These are phyloP conservation scores for Neopestalotiopsis rosae DNA, from an alignment of 2,329 filamentous ascomycete species.

Conservation along the genomic window DNA sequence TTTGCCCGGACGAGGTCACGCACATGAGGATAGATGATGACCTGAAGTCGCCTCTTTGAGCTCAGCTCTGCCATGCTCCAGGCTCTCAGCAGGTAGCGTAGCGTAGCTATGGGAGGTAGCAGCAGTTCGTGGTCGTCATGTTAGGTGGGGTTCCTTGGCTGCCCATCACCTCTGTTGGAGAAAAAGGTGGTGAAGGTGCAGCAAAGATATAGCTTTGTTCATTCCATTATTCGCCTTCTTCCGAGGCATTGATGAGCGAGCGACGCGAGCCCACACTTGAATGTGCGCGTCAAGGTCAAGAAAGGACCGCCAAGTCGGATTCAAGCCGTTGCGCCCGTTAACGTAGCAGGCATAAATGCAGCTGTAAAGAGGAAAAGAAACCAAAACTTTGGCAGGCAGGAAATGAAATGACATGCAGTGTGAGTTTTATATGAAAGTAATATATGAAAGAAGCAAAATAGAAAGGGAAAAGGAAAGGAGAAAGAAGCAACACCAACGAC, in stretches of 20 bases:
- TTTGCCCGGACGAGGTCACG: background rate
- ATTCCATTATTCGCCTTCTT: background rate
- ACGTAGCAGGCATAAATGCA: background rate
- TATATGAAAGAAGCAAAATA: background rate
- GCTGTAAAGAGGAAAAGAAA: background rate
- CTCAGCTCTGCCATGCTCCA: background rate
- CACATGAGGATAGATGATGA: background rate
- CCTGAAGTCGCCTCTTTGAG: background rate
- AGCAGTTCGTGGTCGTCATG: background rate
- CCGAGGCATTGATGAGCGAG: background rate
- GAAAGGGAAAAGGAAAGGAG: background rate
- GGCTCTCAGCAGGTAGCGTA: background rate
- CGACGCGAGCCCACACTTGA: background rate
- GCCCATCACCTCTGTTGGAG: background rate
- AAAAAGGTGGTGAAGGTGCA: background rate
- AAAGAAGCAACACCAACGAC: too few species aligned
- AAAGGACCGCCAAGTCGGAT: background rate
- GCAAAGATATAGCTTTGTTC: background rate
- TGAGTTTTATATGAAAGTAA: background rate
- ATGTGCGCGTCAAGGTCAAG: background rate
- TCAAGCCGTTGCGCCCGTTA: background rate
- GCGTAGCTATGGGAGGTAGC: background rate
- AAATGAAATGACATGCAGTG: background rate
- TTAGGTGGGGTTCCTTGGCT: background rate
- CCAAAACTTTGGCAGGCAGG: background rate